Percentiles rank a stretch among this genome's conserved stretches.
These are phyloP conservation scores for Delonix regia DNA, from an alignment of 306 rosid genomes.

Conservation along the genomic window DNA sequence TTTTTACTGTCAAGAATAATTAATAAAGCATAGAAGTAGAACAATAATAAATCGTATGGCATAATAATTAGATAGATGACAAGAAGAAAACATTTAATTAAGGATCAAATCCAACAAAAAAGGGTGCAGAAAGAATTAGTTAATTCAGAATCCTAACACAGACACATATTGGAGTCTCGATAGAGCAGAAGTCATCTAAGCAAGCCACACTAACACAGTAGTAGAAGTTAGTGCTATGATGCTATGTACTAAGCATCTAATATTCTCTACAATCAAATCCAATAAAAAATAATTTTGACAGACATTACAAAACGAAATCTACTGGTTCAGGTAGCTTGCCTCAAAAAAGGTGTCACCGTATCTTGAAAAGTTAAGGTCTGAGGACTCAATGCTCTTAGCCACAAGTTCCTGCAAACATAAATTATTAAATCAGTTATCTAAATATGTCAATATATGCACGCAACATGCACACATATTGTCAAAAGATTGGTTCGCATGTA, in stretches of 20 bases:
- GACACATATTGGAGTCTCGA: background rate
- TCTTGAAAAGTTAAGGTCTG: constrained; percentile 80
- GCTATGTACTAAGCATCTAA: background rate
- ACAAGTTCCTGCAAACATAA: constrained; percentile 60
- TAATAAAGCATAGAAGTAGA: background rate
- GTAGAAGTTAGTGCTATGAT: background rate
- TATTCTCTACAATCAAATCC: background rate
- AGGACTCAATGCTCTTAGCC: constrained; percentile 70
- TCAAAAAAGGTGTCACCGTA: constrained; percentile 86
- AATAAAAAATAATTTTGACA: too few species aligned
- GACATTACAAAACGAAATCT: too few species aligned
- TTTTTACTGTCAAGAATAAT: background rate
- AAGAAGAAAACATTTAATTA: background rate
- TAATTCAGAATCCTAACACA: background rate
- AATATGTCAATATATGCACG: background rate
- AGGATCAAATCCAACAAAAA: background rate
- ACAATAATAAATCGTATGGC: background rate
- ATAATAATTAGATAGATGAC: background rate
- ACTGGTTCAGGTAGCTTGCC: constrained; percentile 42
- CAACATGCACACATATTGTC: background rate
- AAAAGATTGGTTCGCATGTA: background rate
- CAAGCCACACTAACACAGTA: background rate
- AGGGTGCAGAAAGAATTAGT: background rate
- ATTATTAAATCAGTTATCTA: background rate
- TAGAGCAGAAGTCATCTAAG: constrained; percentile 7